Percentiles rank a stretch among this genome's conserved stretches.
Conservation (phyloP, 2,329 filamentous ascomycete species). For the Ilyonectria mors-panacis region DNA sequence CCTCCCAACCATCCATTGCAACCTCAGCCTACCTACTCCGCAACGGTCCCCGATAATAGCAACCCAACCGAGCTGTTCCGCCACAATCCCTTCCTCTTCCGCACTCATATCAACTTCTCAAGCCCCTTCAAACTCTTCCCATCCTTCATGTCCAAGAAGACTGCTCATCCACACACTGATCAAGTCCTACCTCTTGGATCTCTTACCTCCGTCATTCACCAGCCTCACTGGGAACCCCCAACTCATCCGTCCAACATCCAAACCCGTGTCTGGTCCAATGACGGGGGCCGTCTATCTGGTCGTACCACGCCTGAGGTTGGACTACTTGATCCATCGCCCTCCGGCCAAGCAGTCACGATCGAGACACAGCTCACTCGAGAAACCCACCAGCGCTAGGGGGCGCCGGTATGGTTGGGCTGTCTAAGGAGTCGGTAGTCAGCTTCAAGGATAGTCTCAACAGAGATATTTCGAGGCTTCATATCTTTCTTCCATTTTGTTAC, state of each 20-base stretch:
- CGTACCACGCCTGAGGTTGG: conserved; percentile 23
- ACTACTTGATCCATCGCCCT: conserved; percentile 25
- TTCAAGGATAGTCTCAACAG: no score
- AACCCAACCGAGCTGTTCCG: conserved; percentile 30
- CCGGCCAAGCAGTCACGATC: conserved; percentile 40
- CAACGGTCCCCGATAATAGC: conserved; percentile 12
- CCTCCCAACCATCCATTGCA: neutral
- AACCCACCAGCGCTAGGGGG: conserved; percentile 42
- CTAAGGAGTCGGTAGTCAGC: neutral
- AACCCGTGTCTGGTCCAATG: conserved; percentile 50
- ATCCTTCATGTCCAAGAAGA: conserved; percentile 36
- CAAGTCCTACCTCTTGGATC: conserved; percentile 29
- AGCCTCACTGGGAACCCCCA: conserved; percentile 30
- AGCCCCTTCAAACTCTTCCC: conserved; percentile 41
- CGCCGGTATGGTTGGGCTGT: conserved; percentile 37
- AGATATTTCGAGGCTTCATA: neutral
- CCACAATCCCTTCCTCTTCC: conserved; percentile 54
- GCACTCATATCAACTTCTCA: conserved; percentile 50
- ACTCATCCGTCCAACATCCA: conserved; percentile 36
- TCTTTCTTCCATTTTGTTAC: conserved; percentile 12
- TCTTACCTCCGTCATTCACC: conserved; percentile 32
- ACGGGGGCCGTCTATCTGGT: conserved; percentile 24
- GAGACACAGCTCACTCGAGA: conserved; percentile 47
- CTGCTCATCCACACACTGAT: conserved; percentile 9
- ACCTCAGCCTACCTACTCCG: conserved; percentile 16